A percentile compares a stretch with the other conserved stretches of the same genome.
Evolutionary conservation across 2,329 filamentous ascomycete genomes (phyloP).

Genomic region (Ophiocordyceps camponoti-rufipedis): DNA sequence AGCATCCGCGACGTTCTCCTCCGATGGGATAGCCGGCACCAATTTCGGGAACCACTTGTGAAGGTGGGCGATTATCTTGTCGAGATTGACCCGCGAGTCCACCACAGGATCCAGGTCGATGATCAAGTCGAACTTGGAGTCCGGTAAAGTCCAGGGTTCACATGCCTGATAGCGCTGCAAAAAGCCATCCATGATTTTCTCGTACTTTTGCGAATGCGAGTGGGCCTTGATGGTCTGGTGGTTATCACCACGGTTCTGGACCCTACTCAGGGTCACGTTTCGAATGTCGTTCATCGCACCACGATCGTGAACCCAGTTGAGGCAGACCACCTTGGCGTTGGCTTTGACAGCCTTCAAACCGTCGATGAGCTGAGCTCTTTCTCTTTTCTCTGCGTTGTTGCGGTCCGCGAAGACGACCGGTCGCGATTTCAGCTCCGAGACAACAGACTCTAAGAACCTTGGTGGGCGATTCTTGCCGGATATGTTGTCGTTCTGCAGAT

Average conservation of each 20-base stretch:
- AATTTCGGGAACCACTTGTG: conserved; percentile 64
- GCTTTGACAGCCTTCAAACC: conserved; percentile 50
- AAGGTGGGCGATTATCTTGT: conserved; percentile 54
- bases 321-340: conserved; percentile 56
- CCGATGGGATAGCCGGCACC: conserved; percentile 49
- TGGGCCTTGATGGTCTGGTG: conserved; percentile 93
- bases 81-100: conserved; percentile 72
- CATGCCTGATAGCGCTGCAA: conserved; percentile 69
- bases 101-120: conserved; percentile 68
- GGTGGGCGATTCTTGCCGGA: conserved; percentile 59
- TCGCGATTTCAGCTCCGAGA: conserved; percentile 42
- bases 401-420: conserved; percentile 76
- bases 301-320: conserved; percentile 77
- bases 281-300: conserved; percentile 57
- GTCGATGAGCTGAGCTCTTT: conserved; percentile 71
- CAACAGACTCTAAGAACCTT: conserved; percentile 56
- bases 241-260: conserved; percentile 78
- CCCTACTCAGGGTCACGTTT: conserved; percentile 56
- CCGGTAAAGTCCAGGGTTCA: conserved; percentile 47
- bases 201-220: conserved; percentile 53
- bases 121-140: conserved; percentile 64
- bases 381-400: conserved; percentile 81
- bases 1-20: conserved; percentile 61
- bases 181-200: conserved; percentile 91
- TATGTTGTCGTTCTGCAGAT: conserved; percentile 95